These are phyloP conservation scores for Hymenoscyphus repandus DNA, from an alignment of 2,329 filamentous ascomycete species.

Conservation along the genomic window DNA sequence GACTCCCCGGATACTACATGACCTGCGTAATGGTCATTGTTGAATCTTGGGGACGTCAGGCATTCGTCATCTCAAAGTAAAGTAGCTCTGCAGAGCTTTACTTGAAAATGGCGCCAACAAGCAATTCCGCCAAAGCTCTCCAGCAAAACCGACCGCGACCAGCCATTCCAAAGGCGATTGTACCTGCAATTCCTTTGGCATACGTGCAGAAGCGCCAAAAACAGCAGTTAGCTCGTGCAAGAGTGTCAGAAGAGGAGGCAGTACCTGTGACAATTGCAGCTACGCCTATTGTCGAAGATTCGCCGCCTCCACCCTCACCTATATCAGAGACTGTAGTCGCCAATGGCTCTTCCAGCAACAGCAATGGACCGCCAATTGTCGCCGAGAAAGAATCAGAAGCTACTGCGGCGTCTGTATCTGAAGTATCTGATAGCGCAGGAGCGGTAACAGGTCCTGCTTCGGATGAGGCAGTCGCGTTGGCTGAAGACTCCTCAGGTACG, in stretches of 20 bases:
- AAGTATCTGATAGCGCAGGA: neutral
- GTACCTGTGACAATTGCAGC: conserved; percentile 3
- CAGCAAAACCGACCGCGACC: conserved; percentile 28
- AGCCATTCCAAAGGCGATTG: conserved; percentile 22
- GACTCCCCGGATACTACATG: conserved; percentile 33
- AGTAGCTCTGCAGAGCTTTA: conserved; percentile 4
- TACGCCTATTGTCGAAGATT: conserved; percentile 8
- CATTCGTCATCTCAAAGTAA: conserved; percentile 6
- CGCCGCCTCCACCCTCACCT: conserved; percentile 8
- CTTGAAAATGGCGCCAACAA: conserved; percentile 25
- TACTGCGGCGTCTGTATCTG: conserved; percentile 2
- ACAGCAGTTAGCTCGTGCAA: conserved; percentile 20
- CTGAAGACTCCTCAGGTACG: conserved; percentile 20
- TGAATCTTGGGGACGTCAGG: conserved; percentile 34
- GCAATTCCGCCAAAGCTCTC: conserved; percentile 25
- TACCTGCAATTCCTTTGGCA: conserved; percentile 31
- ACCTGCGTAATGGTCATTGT: conserved; percentile 30
- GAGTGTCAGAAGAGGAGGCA: conserved; percentile 17
- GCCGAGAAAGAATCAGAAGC: conserved; percentile 9
- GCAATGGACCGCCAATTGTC: neutral
- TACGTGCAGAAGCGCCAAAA: conserved; percentile 31
- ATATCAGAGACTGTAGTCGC: conserved; percentile 10
- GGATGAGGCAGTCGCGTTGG: conserved; percentile 13
- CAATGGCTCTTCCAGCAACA: conserved; percentile 16
- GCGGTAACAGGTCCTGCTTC: conserved; percentile 5